Evolutionary conservation across 192 early-diverging fungal species (phyloP).

Genomic region (Geranomyces michiganensis): DNA sequence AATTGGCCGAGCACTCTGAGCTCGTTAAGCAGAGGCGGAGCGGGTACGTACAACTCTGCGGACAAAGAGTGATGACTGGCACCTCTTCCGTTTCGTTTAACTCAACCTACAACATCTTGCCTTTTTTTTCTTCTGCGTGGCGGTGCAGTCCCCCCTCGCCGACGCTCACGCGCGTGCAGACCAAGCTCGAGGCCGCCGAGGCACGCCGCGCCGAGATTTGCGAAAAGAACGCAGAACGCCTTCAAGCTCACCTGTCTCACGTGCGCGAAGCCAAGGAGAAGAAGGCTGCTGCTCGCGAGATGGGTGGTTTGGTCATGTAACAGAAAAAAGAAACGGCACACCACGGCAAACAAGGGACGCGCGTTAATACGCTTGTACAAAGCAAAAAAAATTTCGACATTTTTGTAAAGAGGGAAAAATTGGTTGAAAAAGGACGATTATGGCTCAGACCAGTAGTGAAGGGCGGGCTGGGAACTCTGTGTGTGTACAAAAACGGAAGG

Average conservation of each 20-base stretch:
- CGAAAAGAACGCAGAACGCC: background rate
- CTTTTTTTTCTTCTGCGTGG: no score
- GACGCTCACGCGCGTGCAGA: background rate
- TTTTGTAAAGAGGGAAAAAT: no score
- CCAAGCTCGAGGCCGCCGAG: slow-evolving; percentile 17
- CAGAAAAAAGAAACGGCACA: no score
- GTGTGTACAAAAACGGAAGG: background rate
- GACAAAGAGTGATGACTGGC: no score
- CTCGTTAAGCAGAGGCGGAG: slow-evolving; percentile 1
- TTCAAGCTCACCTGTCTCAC: slow-evolving; percentile 9
- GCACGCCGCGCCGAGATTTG: background rate
- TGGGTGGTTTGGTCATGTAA: slow-evolving; percentile 10
- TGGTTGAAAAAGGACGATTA: no score
- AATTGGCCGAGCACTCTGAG: slow-evolving; percentile 4
- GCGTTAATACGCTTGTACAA: background rate
- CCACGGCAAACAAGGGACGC: no score
- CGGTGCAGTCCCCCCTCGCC: slow-evolving; percentile 16
- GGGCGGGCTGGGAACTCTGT: background rate
- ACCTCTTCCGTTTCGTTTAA: no score
- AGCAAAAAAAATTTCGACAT: background rate
- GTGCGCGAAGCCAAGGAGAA: slow-evolving; percentile 10
- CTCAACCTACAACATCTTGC: no score
- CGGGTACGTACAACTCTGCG: slow-evolving; percentile 13
- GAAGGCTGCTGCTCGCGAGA: background rate
- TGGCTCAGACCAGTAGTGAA: no score